phyloP scores from a whole-genome alignment of 495 filamentous ascomycete species.

The Niebla homalea region DNA sequence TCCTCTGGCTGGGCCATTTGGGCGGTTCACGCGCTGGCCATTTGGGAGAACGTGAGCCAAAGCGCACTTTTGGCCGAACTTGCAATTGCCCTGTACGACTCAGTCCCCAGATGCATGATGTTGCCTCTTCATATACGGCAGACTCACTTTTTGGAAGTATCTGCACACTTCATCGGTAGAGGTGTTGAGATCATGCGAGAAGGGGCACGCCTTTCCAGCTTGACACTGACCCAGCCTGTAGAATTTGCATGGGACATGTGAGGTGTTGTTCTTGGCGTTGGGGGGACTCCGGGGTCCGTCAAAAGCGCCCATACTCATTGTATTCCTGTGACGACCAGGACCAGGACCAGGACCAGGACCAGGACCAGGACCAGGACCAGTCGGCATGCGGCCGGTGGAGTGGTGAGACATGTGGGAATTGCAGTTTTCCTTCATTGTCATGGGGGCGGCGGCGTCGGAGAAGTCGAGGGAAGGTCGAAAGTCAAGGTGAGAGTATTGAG shows the following conservation, averaged over 20 bases:
- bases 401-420: no score
- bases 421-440: background rate
- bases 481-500: no score
- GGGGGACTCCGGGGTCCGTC: conserved; percentile 70
- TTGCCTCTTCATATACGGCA: background rate
- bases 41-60: conserved; percentile 90
- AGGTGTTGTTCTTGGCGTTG: conserved; percentile 71
- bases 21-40: conserved; percentile 73
- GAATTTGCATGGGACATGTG: conserved; percentile 99
- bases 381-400: conserved; percentile 2
- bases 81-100: conserved; percentile 80
- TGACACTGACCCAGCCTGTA: conserved; percentile 92
- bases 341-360: conserved; percentile 14
- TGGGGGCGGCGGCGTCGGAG: no score
- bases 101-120: conserved; percentile 3
- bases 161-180: conserved; percentile 79
- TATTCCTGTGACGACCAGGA: conserved; percentile 5
- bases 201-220: conserved; percentile 89
- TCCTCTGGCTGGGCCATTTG: conserved; percentile 31
- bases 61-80: conserved; percentile 95
- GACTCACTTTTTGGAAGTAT: conserved; percentile 87
- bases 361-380: background rate
- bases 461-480: no score
- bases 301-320: conserved; percentile 37
- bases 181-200: conserved; percentile 77